Percentiles rank a stretch among this genome's conserved stretches.
Conservation (phyloP, 106 monocot species). For the Apostasia ramifera region DNA sequence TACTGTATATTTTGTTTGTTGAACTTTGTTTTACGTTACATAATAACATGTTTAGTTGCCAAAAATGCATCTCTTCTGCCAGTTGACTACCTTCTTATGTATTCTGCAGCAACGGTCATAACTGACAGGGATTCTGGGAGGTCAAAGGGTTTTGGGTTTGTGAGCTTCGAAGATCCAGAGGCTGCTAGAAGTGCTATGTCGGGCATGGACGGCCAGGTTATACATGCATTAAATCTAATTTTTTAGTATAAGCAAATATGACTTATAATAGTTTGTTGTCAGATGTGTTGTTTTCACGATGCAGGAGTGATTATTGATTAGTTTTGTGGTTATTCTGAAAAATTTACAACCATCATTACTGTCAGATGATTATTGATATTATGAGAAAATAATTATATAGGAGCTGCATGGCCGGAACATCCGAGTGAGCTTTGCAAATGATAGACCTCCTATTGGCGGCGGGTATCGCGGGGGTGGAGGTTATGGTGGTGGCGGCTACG, state of each 20-base stretch:
- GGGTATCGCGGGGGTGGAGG: conserved; percentile 29
- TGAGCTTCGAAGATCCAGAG: conserved; percentile 55
- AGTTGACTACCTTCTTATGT: neutral
- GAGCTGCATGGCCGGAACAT: conserved; percentile 72
- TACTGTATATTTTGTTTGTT: neutral
- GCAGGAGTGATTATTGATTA: too few relatives aligned
- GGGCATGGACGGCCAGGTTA: conserved; percentile 93
- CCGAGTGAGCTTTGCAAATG: conserved; percentile 73
- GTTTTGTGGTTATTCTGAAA: too few relatives aligned
- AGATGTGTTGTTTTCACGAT: too few relatives aligned
- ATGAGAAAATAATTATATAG: conserved; percentile 12
- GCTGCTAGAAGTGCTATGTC: conserved; percentile 52
- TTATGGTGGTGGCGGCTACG: conserved; percentile 8
- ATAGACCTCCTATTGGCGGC: conserved; percentile 29
- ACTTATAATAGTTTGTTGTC: too few relatives aligned
- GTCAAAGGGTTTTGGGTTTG: conserved; percentile 95
- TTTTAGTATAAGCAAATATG: neutral
- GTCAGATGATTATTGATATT: too few relatives aligned
- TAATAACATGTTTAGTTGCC: neutral
- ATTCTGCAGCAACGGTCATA: conserved; percentile 63
- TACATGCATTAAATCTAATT: neutral
- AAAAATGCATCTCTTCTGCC: neutral
- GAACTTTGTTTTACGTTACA: neutral
- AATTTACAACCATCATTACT: too few relatives aligned
- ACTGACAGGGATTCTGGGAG: conserved; percentile 78